Base-by-base conservation (phyloP, 352 stramenopile species). In the Thraustochytrium sp. region DNA sequence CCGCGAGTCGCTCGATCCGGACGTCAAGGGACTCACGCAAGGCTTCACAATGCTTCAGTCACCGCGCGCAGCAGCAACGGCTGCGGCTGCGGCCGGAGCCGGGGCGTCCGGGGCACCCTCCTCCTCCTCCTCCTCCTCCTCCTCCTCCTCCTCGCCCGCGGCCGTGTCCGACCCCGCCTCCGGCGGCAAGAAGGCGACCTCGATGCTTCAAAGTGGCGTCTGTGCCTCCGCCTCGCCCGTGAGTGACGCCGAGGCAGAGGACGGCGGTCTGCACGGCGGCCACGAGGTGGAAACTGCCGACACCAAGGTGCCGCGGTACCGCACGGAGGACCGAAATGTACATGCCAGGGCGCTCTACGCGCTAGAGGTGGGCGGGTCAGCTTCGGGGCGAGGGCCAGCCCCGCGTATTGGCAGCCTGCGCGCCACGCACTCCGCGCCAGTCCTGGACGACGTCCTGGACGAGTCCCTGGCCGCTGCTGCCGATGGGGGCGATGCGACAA, bases 11-110 rank as follows among this genome's bases (percentile, higher is more conserved):
- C 29, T n/a, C 36, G 40, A 72, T 21, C 26, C 59, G 1, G 59
- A 72, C 40, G 59, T 72, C 40, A 72, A 72, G 34, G 59, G 59
- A 13, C 59, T 72, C 59, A 72, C 59, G 34, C 59, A 72, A 31
- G 59, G 59, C 11, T 72, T 72, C 26, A 72, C 59, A 1, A 44
- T 72, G 59, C 59, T 72, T 13, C 59, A 72, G 26, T 72, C 59
- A 16, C 59, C 59, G 36, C 59, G 59, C 16, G n/a, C 48, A 18
- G n/a, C 48, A 55, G 48, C 48, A n/a, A 23, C 48, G 48, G 16
- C n/a, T 55, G n/a, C 18, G n/a, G 16, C 48, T 23, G 16, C n/a
- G 48, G n/a, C 48, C 48, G 48, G n/a, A n/a, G n/a, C n/a, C n/a
- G n/a, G n/a, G n/a, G n/a, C n/a, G n/a, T n/a, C n/a, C n/a, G n/a